These are phyloP conservation scores for Populus davidiana DNA, from an alignment of 345 rosid species.

Conservation along the genomic window DNA sequence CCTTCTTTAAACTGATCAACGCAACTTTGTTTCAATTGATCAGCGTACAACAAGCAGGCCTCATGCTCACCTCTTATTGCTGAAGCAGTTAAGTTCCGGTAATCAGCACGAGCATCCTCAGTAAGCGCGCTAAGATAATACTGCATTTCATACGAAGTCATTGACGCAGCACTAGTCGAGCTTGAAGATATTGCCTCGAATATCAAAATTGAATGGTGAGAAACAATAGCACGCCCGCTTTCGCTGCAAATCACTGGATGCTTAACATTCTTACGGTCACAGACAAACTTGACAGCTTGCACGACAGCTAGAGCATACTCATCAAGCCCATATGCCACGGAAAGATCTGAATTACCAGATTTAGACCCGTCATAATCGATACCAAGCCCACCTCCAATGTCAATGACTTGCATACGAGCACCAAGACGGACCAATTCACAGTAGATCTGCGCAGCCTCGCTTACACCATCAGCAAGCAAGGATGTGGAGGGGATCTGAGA, in stretches of 20 bases:
- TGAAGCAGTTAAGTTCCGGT: constrained; percentile 46
- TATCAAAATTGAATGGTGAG: constrained; percentile 79
- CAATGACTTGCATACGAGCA: constrained; percentile 71
- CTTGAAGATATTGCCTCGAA: constrained; percentile 71
- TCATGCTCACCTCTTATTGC: constrained; percentile 62
- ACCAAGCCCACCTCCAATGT: constrained; percentile 88
- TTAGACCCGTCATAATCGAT: constrained; percentile 94
- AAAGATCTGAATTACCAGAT: constrained; percentile 73
- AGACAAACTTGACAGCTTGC: constrained; percentile 51
- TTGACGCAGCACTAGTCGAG: constrained; percentile 9
- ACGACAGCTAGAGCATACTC: constrained; percentile 91
- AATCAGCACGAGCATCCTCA: constrained; percentile 65
- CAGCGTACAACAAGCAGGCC: constrained; percentile 63
- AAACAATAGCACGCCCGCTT: constrained; percentile 88
- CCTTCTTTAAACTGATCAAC: constrained; percentile 85
- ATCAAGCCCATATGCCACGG: constrained; percentile 74
- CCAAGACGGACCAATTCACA: constrained; percentile 91
- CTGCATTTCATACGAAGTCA: constrained; percentile 43
- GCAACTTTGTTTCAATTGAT: constrained; percentile 76
- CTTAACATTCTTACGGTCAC: constrained; percentile 63
- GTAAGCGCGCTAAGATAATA: constrained; percentile 52
- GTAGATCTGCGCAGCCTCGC: constrained; percentile 85
- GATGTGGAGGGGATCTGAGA: constrained; percentile 84
- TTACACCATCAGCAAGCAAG: constrained; percentile 65
- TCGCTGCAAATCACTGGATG: constrained; percentile 87